A percentile compares a stretch with the other conserved stretches of the same genome.
Conservation (phyloP, 139 green algal species). For the Mesostigma viride region DNA sequence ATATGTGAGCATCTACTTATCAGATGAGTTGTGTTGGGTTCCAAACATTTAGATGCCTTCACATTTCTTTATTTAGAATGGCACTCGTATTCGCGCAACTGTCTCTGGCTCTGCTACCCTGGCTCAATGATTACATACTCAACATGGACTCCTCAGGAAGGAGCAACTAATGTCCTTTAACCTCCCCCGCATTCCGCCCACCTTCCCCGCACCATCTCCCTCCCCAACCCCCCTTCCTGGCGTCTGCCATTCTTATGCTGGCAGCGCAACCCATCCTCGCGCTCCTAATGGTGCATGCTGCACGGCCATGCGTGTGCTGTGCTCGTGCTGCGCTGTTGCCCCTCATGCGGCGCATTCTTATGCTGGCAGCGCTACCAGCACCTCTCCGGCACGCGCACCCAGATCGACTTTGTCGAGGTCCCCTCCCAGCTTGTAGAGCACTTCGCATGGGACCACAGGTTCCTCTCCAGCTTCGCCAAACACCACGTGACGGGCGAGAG, state of each 20-base stretch:
- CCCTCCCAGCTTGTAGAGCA: slow-evolving; percentile 76
- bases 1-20: too few relatives aligned
- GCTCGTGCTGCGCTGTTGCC: neutral
- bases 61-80: too few relatives aligned
- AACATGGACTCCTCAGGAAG: too few relatives aligned
- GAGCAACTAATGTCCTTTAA: neutral
- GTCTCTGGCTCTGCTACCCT: too few relatives aligned
- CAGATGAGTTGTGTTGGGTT: too few relatives aligned
- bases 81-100: too few relatives aligned
- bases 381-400: slow-evolving; percentile 63
- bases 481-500: slow-evolving; percentile 25
- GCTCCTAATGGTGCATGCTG: neutral
- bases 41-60: too few relatives aligned
- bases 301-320: neutral
- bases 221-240: neutral
- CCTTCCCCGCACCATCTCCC: neutral
- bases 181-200: neutral
- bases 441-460: slow-evolving; percentile 43
- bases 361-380: slow-evolving; percentile 63
- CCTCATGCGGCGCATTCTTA: neutral
- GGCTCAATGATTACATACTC: too few relatives aligned
- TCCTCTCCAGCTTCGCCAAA: slow-evolving; percentile 25
- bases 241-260: neutral
- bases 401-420: slow-evolving; percentile 76
- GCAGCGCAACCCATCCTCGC: too few relatives aligned